Conservation (phyloP, 23 red algal species). For the Pyropia haitanensis region DNA sequence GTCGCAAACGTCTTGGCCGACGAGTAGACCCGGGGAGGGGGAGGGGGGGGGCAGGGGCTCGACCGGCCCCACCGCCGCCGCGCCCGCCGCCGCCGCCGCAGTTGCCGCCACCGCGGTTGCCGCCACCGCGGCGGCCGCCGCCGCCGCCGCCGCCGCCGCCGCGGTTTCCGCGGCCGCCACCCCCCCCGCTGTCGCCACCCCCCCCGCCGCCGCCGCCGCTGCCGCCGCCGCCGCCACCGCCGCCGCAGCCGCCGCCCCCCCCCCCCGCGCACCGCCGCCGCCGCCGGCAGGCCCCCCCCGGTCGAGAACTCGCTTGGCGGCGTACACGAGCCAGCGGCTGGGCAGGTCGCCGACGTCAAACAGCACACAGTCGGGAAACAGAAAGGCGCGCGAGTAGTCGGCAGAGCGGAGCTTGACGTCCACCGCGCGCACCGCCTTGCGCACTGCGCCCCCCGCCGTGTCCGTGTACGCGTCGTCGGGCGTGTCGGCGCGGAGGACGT, state of each 20-base stretch:
- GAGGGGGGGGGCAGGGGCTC: too few relatives aligned
- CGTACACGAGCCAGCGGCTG: constrained; percentile 57
- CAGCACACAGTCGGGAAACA: constrained; percentile 60
- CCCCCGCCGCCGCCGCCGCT: too few relatives aligned
- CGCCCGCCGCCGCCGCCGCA: too few relatives aligned
- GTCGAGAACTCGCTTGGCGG: not conserved
- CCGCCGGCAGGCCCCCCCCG: not conserved
- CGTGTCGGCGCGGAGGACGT: constrained; percentile 54
- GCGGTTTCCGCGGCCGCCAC: too few relatives aligned
- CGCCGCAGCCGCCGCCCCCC: too few relatives aligned
- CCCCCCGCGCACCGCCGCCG: too few relatives aligned
- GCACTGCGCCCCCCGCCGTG: constrained; percentile 38
- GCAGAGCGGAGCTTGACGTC: constrained; percentile 41
- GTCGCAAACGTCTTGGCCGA: not conserved
- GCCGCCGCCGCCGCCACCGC: too few relatives aligned
- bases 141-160: too few relatives aligned
- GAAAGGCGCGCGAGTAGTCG: constrained; percentile 11
- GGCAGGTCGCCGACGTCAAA: constrained; percentile 35
- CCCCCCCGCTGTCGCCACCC: too few relatives aligned
- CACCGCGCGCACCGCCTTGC: constrained; percentile 11
- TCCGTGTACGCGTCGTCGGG: constrained; percentile 32
- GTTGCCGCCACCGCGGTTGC: too few relatives aligned
- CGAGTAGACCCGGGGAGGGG: not conserved
- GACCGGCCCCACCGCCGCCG: too few relatives aligned
- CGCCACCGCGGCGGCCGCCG: too few relatives aligned